Base-by-base conservation (phyloP, 345 rosid species). In the Eucalyptus cloeziana region DNA sequence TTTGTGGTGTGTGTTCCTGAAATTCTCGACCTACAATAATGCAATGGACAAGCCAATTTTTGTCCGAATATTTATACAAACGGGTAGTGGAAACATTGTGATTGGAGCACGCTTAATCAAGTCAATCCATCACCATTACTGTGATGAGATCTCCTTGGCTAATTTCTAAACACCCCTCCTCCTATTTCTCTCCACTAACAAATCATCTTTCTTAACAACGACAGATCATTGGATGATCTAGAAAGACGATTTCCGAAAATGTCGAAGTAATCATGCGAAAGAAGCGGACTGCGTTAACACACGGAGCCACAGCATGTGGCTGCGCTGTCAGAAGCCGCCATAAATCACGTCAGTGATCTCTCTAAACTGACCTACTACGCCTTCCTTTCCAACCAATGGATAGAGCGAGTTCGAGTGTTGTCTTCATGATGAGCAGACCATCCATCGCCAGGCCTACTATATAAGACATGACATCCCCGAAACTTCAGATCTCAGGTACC, bases 241-340 rank as follows among this genome's bases (percentile, higher is more conserved):
- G 44, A 33, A 3, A 69, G 11, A 33, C 6, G 7, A 69, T 9
- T 17, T 3, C 5, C 37, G 13, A 69, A 33, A 2, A 0, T 9
- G 16, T 17, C 2, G 1, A 17, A 69, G 79, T 33, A 19, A 67
- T 31, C 5, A 31, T 31, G 79, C 17, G 3, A 14, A 31, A 15
- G 11, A 67, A 67, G 22, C 3, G 79, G 40, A n/a, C 7, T 7
- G 21, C 22, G 2, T 4, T 8, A 31, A 71, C 22, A 33, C 37
- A 0, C 10, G 76, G 14, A n/a, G 9, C 8, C 37, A 64, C 9
- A 2, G 0, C 19, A n/a, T 3, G 80, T 17, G 10, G 24, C 13
- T 19, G 25, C 25, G 10, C 81, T 2, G 10, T 33, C 17, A 19
- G 4, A 37, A 71, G 25, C 13, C 25, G 19, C 13, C 44, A 33